phyloP scores from a whole-genome alignment of 345 rosid species.

The Excoecaria agallocha region DNA sequence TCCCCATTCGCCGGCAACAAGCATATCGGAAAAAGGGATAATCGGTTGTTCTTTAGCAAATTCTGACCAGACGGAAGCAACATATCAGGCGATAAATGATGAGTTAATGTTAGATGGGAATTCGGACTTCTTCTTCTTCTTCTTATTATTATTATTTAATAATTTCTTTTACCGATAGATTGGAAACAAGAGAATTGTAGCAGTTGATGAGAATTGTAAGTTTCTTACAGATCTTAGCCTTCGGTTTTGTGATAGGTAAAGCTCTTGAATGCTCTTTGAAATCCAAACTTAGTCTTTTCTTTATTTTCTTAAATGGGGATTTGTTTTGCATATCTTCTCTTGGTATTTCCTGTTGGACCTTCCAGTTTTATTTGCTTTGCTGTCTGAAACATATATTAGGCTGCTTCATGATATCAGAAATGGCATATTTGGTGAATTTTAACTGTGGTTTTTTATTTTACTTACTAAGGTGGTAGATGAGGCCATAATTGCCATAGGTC shows the following conservation, averaged over 20 bases:
- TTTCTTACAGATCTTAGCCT: slow-evolving; percentile 80
- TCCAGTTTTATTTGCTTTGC: not conserved
- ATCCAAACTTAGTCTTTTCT: not conserved
- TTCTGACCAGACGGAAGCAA: too few species aligned
- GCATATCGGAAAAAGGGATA: too few species aligned
- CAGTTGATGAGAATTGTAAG: slow-evolving; percentile 73
- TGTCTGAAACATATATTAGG: not conserved
- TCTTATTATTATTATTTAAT: not conserved
- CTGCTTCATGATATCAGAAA: not conserved
- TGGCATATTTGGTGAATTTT: not conserved
- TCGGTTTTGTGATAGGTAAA: slow-evolving; percentile 81
- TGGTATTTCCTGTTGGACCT: not conserved
- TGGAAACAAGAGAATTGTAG: slow-evolving; percentile 76
- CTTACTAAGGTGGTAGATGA: slow-evolving; percentile 69
- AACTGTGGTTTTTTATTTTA: slow-evolving; percentile 1
- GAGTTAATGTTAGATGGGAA: too few species aligned
- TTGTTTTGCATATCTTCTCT: not conserved
- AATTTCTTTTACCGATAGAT: slow-evolving; percentile 39
- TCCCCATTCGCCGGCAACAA: too few species aligned
- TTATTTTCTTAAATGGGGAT: not conserved
- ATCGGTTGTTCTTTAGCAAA: too few species aligned
- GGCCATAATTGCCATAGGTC: slow-evolving; percentile 68
- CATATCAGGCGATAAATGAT: too few species aligned
- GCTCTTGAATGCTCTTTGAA: not conserved
- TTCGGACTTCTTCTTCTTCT: too few species aligned